Evolutionary conservation across 2,329 filamentous ascomycete species (phyloP).

Genomic region (Emergomyces africanus): DNA sequence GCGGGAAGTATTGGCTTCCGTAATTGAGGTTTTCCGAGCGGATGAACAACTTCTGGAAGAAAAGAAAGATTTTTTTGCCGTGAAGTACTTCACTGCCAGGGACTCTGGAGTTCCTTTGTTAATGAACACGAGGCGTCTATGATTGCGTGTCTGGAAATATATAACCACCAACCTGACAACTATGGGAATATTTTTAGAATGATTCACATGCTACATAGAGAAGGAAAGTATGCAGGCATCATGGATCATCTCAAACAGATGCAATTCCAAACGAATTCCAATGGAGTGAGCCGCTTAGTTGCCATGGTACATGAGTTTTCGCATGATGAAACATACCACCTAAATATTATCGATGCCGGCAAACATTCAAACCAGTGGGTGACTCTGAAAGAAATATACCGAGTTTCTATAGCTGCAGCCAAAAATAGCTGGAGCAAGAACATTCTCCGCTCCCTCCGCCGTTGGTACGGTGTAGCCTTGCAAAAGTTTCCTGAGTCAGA

Average conservation of each 20-base stretch:
- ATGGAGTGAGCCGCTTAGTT: conserved; percentile 6
- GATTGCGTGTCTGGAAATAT: conserved; percentile 6
- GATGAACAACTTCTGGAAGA: conserved; percentile 6
- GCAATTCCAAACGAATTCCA: conserved; percentile 1
- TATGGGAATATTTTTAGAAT: conserved; percentile 7
- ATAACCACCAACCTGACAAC: conserved; percentile 8
- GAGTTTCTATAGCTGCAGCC: conserved; percentile 5
- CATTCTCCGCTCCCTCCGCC: conserved; percentile 2
- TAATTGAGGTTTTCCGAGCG: conserved; percentile 8
- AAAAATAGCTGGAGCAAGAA: background rate
- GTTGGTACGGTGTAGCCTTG: conserved; percentile 5
- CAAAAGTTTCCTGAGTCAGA: conserved; percentile 4
- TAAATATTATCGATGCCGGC: conserved; percentile 5
- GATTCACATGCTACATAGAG: conserved; percentile 2
- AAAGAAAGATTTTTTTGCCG: conserved; percentile 5
- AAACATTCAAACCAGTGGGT: conserved; percentile 1
- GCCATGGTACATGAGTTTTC: conserved; percentile 8
- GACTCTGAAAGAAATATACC: conserved; percentile 5
- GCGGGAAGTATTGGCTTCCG: conserved; percentile 3
- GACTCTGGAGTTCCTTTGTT: conserved; percentile 4
- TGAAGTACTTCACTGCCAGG: conserved; percentile 4
- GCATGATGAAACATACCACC: background rate
- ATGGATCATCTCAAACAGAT: conserved; percentile 11
- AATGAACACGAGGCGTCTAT: conserved; percentile 5
- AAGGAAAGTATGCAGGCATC: conserved; percentile 8